Conservation (phyloP, 140 eudicot species). For the Flaveria floridana region DNA sequence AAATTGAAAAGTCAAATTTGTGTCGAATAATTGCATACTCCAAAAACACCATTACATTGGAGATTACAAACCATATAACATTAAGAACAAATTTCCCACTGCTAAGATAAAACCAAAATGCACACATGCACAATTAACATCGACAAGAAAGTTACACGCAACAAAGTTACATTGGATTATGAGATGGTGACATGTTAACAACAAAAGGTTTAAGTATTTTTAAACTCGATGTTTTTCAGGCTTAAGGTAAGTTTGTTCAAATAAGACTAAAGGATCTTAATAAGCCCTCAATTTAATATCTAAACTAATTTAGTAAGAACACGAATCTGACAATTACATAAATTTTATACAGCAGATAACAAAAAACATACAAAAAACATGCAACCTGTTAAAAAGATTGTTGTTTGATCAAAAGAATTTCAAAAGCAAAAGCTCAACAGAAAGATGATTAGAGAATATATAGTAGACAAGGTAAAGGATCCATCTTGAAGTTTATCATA, state of each 20-base stretch:
- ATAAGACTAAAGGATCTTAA: neutral
- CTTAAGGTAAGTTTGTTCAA: neutral
- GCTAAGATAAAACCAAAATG: neutral
- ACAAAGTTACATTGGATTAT: neutral
- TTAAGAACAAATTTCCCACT: neutral
- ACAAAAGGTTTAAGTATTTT: neutral
- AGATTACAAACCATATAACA: neutral
- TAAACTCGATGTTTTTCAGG: neutral
- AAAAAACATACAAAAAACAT: conserved; percentile 13
- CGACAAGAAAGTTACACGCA: neutral
- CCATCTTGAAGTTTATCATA: no score
- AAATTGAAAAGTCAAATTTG: neutral
- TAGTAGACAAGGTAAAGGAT: no score
- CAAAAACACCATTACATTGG: neutral
- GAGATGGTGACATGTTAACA: neutral
- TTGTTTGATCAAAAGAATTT: no score
- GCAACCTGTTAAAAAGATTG: neutral
- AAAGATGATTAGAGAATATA: no score
- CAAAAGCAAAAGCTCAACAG: no score
- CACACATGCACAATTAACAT: neutral
- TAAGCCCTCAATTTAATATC: neutral
- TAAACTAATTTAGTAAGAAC: neutral
- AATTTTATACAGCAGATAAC: neutral
- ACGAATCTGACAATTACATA: neutral
- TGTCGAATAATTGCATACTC: neutral